phyloP scores from a whole-genome alignment of 208 protist species.

The Acanthamoeba rhysodes region DNA sequence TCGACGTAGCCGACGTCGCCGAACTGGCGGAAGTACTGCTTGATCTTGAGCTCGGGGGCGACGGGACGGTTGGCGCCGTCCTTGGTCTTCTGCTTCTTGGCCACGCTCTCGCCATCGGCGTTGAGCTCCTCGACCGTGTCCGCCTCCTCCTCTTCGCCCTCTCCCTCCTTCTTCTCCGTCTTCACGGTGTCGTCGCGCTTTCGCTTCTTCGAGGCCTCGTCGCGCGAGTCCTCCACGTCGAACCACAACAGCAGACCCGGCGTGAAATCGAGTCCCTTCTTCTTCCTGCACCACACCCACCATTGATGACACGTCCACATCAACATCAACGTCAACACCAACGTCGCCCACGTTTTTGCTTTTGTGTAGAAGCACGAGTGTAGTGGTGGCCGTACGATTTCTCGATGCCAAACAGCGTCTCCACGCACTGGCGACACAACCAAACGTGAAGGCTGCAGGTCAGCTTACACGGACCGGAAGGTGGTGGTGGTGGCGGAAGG shows the following conservation, averaged over 20 bases:
- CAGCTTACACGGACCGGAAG: not conserved
- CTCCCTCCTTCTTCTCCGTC: not conserved
- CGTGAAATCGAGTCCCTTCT: not conserved
- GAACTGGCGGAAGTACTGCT: not conserved
- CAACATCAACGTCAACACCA: too few relatives aligned
- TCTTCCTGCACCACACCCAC: not conserved
- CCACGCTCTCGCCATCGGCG: not conserved
- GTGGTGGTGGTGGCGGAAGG: not conserved
- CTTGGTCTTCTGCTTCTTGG: slow-evolving; percentile 16
- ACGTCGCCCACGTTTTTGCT: too few relatives aligned
- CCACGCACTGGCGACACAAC: not conserved
- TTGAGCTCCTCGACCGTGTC: slow-evolving; percentile 13
- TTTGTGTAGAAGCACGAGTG: not conserved
- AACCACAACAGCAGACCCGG: not conserved
- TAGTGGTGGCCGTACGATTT: not conserved
- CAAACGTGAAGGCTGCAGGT: not conserved
- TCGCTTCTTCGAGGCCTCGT: not conserved
- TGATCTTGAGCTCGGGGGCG: not conserved
- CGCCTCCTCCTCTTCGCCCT: not conserved
- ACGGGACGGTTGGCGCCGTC: not conserved
- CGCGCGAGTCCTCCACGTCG: not conserved
- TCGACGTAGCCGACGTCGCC: slow-evolving; percentile 3
- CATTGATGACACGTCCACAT: too few relatives aligned
- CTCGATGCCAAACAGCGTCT: not conserved
- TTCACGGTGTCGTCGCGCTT: not conserved